Evolutionary conservation across 495 filamentous ascomycete genomes (phyloP), one percentile per base, ranked within the genome.

Genomic region (Daldinia grandis): DNA sequence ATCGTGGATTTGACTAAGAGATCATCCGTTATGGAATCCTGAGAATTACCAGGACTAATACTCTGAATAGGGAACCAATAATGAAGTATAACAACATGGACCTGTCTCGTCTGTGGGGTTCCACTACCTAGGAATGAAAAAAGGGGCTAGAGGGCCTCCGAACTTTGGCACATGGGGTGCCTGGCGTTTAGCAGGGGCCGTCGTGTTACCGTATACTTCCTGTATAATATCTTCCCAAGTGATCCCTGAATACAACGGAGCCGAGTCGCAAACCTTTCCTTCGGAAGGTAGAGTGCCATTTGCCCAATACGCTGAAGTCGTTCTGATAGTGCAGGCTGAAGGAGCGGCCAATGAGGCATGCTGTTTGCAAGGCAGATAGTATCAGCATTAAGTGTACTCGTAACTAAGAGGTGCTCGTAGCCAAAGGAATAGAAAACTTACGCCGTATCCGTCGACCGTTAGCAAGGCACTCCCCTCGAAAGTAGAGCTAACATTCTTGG

Each of bases 401-500:
- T 35, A 35, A 14, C 14, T 14, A 12, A 15, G 12, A 27, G 9
- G 2, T 1, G 5, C 9, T 25, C 1, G 25, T 27, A 28, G 38
- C 17, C 6, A 63, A 21, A 40, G 0, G 0, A 30, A 24, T 15
- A 4, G 24, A 44, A 40, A 59, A 82, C 86, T 74, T 78, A 89
- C 87, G 2, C 87, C 86, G 64, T 86, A 82, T 17, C 86, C 87
- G 55, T 83, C 78, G 57, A 86, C 81, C 65, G 83, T 76, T 14
- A 88, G 76, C 9, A 88, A 64, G 6, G 78, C 80, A 12, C 87
- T 89, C 1, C 82, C 85, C 28, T 84, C 79, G 53, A 89, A 87
- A 0, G 73, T 78, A 1, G 71, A 58, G 30, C 83, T 84, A 73
- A 87, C 82, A 56, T 86, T 85, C 40, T 78, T 76, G 1, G 87